phyloP scores from a whole-genome alignment of 352 stramenopile genomes.

The Globisporangium recalcitrans region DNA sequence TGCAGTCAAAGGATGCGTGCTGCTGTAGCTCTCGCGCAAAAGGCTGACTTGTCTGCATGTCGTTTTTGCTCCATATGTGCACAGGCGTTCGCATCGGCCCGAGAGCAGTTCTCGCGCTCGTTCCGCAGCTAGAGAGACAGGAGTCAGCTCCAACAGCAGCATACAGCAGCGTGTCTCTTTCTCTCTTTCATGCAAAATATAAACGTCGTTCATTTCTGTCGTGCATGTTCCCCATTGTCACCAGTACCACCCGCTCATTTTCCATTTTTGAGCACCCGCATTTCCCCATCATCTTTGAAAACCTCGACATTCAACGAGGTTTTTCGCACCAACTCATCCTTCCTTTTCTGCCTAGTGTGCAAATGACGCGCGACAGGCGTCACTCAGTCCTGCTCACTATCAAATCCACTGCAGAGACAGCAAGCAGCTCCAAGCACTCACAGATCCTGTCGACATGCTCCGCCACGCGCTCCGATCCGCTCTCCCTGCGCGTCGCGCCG shows the following conservation, averaged over 20 bases:
- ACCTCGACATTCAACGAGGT: background rate
- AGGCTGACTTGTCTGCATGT: background rate
- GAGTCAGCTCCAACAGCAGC: background rate
- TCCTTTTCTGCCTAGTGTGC: constrained; percentile 9
- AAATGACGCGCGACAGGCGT: background rate
- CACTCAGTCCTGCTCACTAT: background rate
- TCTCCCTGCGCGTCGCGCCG: constrained; percentile 33
- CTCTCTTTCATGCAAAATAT: background rate
- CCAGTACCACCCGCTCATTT: background rate
- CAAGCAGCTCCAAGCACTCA: background rate
- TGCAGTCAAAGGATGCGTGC: too few species aligned
- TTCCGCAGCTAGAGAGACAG: constrained; percentile 70
- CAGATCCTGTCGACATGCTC: constrained; percentile 49
- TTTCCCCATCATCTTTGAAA: background rate
- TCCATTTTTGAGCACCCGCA: background rate
- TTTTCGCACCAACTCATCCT: background rate
- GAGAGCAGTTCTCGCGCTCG: constrained; percentile 85
- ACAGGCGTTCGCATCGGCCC: constrained; percentile 76
- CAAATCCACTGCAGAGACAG: background rate
- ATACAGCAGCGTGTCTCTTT: background rate
- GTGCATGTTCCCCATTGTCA: background rate
- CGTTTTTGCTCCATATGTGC: background rate
- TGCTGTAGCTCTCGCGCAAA: background rate
- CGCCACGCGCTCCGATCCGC: constrained; percentile 50
- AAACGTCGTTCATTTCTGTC: constrained; percentile 8